These are phyloP conservation scores for Pseudogymnoascus sp. DNA, from an alignment of 2,329 filamentous ascomycete species.

Conservation along the genomic window DNA sequence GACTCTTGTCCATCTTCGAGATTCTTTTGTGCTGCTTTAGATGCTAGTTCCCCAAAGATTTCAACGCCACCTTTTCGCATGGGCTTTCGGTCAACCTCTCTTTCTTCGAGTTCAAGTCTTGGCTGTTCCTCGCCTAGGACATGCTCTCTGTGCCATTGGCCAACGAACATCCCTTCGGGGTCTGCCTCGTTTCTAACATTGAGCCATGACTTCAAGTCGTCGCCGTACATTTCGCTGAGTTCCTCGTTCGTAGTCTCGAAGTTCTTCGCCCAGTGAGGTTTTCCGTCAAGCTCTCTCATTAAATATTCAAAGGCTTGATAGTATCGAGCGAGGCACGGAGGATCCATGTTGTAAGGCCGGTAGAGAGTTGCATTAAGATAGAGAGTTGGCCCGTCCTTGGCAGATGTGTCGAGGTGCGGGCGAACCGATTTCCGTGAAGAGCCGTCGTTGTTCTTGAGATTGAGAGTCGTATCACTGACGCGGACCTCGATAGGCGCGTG, in stretches of 20 bases:
- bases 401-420: slow-evolving; percentile 67
- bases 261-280: slow-evolving; percentile 91
- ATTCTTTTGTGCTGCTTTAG: not conserved
- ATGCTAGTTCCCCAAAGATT: slow-evolving; percentile 10
- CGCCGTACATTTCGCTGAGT: slow-evolving; percentile 61
- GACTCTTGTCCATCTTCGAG: not conserved
- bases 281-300: slow-evolving; percentile 75
- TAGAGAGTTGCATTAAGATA: slow-evolving; percentile 91
- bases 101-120: slow-evolving; percentile 24
- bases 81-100: slow-evolving; percentile 21
- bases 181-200: slow-evolving; percentile 63
- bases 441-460: slow-evolving; percentile 24
- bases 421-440: slow-evolving; percentile 33
- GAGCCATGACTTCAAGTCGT: slow-evolving; percentile 59
- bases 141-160: slow-evolving; percentile 76
- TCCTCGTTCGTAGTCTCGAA: slow-evolving; percentile 57
- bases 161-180: slow-evolving; percentile 78
- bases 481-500: slow-evolving; percentile 92
- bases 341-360: slow-evolving; percentile 69
- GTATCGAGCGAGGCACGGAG: slow-evolving; percentile 67
- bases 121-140: slow-evolving; percentile 38
- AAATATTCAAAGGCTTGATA: slow-evolving; percentile 87
- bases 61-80: slow-evolving; percentile 22
- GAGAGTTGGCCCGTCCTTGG: slow-evolving; percentile 60
- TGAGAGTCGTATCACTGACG: slow-evolving; percentile 59